Base-by-base conservation (phyloP, 2,329 filamentous ascomycete genomes). In the Fusarium multiceps region DNA sequence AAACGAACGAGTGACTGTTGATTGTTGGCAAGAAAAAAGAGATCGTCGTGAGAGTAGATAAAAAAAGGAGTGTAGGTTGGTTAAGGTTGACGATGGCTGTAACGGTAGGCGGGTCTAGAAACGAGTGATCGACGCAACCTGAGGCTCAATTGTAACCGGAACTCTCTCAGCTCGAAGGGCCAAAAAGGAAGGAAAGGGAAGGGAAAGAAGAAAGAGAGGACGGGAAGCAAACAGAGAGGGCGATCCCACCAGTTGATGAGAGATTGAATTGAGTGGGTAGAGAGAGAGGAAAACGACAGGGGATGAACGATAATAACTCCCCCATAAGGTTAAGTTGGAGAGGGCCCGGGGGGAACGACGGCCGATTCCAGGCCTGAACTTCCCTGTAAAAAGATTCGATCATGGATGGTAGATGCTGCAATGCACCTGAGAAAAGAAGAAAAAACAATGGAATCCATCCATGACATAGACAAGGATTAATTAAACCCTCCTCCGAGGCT, bases 41-140 rank as follows among this genome's bases (percentile, higher is more conserved):
- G 67, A 73, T 68, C 59, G 69, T 70, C 61, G 46, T 28, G 14
- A 23, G 37, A n/a, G 34, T n/a, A 28, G 7, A 32, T 14, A 13
- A 23, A 27, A 40, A 49, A 66, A 60, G 37, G 67, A 68, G 46
- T 50, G 30, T 37, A 37, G n/a, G 46, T 58, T 21, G 34, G 18
- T n/a, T 48, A 21, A 43, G 21, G 57, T 60, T 34, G 41, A 30
- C 25, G 64, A 66, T 45, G 54, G 68, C 41, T 43, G 40, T 23
- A 69, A 68, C 54, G 55, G 66, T 51, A 30, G 60, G 46, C 66
- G 62, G 62, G 56, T 62, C 70, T 48, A 54, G 69, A 58, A 72
- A 64, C 63, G 51, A 74, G 66, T 66, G 73, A 75, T 74, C 68
- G 73, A 61, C 25, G 30, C 42, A 34, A 63, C 59, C 46, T 61